Percentiles rank a stretch among this genome's conserved stretches.
phyloP scores from a whole-genome alignment of 176 grass and related monocot species.

The Zea mays region Zm-B73-REFERENCE-NAM-5.0 NC_050102.1:96001501-96002000 shows the following conservation, averaged over 20 bases:
- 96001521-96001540: slow-evolving; percentile 71
- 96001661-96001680: slow-evolving; percentile 94
- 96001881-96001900: slow-evolving; percentile 60
- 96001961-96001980: slow-evolving; percentile 37
- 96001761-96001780: slow-evolving; percentile 88
- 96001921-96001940: slow-evolving; percentile 30
- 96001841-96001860: slow-evolving; percentile 84
- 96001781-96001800: slow-evolving; percentile 83
- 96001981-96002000: slow-evolving; percentile 29
- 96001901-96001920: slow-evolving; percentile 33
- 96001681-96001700: slow-evolving; percentile 81
- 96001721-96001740: slow-evolving; percentile 97
- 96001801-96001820: slow-evolving; percentile 78
- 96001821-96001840: slow-evolving; percentile 71
- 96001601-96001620: slow-evolving; percentile 90
- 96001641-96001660: slow-evolving; percentile 98
- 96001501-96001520: slow-evolving; percentile 84
- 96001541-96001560: slow-evolving; percentile 69
- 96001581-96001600: slow-evolving; percentile 85
- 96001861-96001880: slow-evolving; percentile 90
- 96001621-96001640: slow-evolving; percentile 93
- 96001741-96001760: slow-evolving; percentile 92
- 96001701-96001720: slow-evolving; percentile 93
- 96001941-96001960: slow-evolving; percentile 36
- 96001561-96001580: slow-evolving; percentile 85